Evolutionary conservation across 176 grass and related monocot genomes (phyloP), one percentile per base, ranked within the genome.

Genomic region (Dendrocalamus sinicus): DNA sequence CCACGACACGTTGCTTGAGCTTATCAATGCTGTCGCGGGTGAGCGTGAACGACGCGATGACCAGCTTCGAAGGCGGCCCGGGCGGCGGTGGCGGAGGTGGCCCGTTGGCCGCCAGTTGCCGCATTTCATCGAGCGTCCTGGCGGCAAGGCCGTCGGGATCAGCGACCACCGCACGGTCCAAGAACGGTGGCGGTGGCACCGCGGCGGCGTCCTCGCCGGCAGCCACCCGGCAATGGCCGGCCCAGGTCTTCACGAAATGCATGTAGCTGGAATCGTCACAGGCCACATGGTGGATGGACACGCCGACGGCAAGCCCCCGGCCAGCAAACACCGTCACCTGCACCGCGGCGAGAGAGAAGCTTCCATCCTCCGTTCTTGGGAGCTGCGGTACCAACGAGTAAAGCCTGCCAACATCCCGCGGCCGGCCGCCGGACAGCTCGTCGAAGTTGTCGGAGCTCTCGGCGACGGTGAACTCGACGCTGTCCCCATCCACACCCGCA

Each of bases 231-330:
- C 91, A 92, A 43, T 84, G 67, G 1, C 45, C 85, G 8, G 95
- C 91, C 92, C 92, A 94, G 4, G 93, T 87, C 90, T 91, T 93
- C 0, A 99, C 72, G 88, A 99, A 99, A 81, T 99, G 93, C 83
- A 86, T 92, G 86, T 87, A 99, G 84, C 96, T 99, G 8, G 93
- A 95, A 23, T 99, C 96, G 66, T 99, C 96, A 19, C 96, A 96
- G 39, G 88, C 93, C 9, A 94, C 96, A 23, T 99, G 96, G 86
- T 99, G 96, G 41, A 99, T 89, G 10, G 93, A 88, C 15, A 99
- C 72, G 54, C 96, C 96, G 43, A 99, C 8, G 15, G 85, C 78
- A 51, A 99, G 2, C 15, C 93, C 96, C 17, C 69, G 83, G 4
- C 62, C 30, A 5, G 96, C 41, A 75, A 99, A 99, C 30, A 99